Percentiles rank a stretch among this genome's conserved stretches.
Evolutionary conservation across 345 rosid genomes (phyloP).

Genomic region (Brassica juncea): DNA sequence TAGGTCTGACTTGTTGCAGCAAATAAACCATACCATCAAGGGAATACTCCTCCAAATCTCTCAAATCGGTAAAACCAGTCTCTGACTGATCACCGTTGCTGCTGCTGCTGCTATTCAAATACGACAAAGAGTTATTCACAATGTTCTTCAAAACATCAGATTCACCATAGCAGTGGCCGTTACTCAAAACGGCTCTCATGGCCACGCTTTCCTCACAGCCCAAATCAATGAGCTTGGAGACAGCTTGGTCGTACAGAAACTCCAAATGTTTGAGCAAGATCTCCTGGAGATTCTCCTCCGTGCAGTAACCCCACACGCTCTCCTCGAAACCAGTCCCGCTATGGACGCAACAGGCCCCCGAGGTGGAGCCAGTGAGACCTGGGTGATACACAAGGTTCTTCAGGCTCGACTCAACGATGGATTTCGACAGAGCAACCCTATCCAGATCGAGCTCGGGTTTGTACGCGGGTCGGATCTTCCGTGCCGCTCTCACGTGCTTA

Average conservation of each 20-base stretch:
- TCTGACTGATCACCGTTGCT: constrained; percentile 43
- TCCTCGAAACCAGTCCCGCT: constrained; percentile 48
- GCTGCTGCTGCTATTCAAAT: constrained; percentile 49
- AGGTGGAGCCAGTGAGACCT: constrained; percentile 48
- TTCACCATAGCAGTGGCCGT: constrained; percentile 84
- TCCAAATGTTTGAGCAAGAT: constrained; percentile 66
- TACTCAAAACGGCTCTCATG: constrained; percentile 68
- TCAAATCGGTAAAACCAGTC: constrained; percentile 63
- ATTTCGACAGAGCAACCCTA: constrained; percentile 45
- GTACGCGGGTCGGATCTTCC: constrained; percentile 48
- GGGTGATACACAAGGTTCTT: constrained; percentile 54
- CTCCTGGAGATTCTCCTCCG: constrained; percentile 83
- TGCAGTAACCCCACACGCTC: constrained; percentile 70
- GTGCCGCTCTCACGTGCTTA: constrained; percentile 52
- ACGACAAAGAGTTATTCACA: constrained; percentile 66
- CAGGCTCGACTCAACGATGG: constrained; percentile 60
- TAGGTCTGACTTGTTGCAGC: constrained; percentile 80
- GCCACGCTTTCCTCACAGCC: constrained; percentile 79
- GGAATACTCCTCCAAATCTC: constrained; percentile 77
- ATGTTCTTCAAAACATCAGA: constrained; percentile 76
- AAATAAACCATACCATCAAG: constrained; percentile 78
- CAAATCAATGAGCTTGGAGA: constrained; percentile 61
- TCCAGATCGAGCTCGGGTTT: constrained; percentile 58
- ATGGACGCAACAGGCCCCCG: constrained; percentile 13
- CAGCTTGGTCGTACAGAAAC: constrained; percentile 60